phyloP scores from a whole-genome alignment of 2,329 filamentous ascomycete species.

The Ascosphaera aggregata region DNA sequence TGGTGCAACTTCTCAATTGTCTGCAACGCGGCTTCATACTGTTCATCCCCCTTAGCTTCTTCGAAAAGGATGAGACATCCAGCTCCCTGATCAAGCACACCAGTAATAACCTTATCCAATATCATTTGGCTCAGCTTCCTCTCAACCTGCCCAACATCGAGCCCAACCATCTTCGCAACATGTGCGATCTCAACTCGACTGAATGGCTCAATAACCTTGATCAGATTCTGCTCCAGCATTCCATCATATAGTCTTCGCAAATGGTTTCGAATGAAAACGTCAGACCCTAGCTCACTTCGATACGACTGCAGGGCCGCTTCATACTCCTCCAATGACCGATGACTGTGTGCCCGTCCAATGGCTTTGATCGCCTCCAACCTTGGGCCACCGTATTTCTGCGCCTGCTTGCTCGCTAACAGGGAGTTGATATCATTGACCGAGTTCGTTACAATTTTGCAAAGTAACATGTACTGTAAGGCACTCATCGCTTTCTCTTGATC shows the following conservation, averaged over 20 bases:
- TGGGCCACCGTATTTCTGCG: constrained; percentile 84
- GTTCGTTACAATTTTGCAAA: constrained; percentile 99
- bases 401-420: constrained; percentile 88
- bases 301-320: constrained; percentile 79
- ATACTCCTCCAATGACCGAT: constrained; percentile 91
- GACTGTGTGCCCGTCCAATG: constrained; percentile 81
- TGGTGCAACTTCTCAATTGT: constrained; percentile 95
- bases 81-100: constrained; percentile 90
- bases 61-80: constrained; percentile 95
- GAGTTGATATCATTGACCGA: constrained; percentile 86
- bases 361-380: constrained; percentile 98
- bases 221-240: constrained; percentile 97
- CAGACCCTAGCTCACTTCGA: constrained; percentile 79
- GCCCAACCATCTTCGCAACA: constrained; percentile 89
- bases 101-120: constrained; percentile 94
- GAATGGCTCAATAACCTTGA: constrained; percentile 99
- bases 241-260: constrained; percentile 88
- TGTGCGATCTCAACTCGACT: constrained; percentile 91
- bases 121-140: constrained; percentile 99
- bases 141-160: constrained; percentile 93
- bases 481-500: constrained; percentile 79
- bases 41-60: constrained; percentile 78
- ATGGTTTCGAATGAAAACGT: constrained; percentile 93
- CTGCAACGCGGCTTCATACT: constrained; percentile 78
- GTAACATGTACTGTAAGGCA: constrained; percentile 94